These are phyloP conservation scores for Boletus eberwhitei DNA, from an alignment of 768 basidiomycete genomes.

Conservation along the genomic window DNA sequence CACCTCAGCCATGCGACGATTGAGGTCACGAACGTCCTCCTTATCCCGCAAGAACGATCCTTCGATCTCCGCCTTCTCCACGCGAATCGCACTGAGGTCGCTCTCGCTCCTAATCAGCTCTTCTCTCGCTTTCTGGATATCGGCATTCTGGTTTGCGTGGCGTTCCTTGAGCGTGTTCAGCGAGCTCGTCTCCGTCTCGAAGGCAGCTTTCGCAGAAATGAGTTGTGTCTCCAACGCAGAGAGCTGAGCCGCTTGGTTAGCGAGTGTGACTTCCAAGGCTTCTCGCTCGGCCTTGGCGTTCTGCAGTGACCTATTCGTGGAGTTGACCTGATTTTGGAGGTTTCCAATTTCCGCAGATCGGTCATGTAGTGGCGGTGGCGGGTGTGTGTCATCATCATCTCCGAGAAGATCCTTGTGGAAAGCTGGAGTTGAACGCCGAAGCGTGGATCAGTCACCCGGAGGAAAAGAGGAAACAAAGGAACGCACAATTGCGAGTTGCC, in stretches of 20 bases:
- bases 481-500: conserved; percentile 24
- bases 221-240: conserved; percentile 81
- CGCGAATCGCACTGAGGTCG: conserved; percentile 81
- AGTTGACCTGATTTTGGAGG: conserved; percentile 76
- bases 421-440: conserved; percentile 8
- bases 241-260: conserved; percentile 70
- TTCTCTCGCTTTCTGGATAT: conserved; percentile 67
- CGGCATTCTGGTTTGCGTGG: conserved; percentile 58
- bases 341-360: conserved; percentile 87
- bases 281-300: conserved; percentile 63
- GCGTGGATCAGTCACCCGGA: conserved; percentile 4
- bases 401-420: conserved; percentile 58
- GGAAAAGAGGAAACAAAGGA: not conserved
- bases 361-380: conserved; percentile 58
- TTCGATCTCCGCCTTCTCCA: conserved; percentile 91
- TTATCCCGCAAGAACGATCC: conserved; percentile 85
- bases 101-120: conserved; percentile 90
- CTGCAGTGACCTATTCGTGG: conserved; percentile 71
- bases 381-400: conserved; percentile 56
- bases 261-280: conserved; percentile 59
- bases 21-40: conserved; percentile 86
- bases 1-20: conserved; percentile 79
- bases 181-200: conserved; percentile 78
- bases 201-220: conserved; percentile 76
- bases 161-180: conserved; percentile 69